Evolutionary conservation across 805 yeast genomes (phyloP), one percentile per base, ranked within the genome.

Genomic region (Tetrapisispora iriomotensis): DNA sequence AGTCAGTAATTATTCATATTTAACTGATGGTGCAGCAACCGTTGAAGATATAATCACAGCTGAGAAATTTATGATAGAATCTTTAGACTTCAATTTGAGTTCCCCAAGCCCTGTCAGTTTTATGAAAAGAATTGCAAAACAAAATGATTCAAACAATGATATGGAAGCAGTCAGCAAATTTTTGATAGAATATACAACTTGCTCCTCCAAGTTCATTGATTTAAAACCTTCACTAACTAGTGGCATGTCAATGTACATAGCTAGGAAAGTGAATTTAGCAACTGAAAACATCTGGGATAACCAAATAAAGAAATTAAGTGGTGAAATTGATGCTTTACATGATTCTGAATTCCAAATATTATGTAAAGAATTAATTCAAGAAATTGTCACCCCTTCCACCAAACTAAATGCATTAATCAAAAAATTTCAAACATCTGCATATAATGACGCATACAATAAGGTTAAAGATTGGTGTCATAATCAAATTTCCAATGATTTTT

Each of bases 21-120:
- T 84, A 42, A 84, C 95, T 20, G 95, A 84, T 59, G 90, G 90
- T 34, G 83, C 86, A 3, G 83, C 78, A 53, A 72, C 81, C 13
- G 87, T 79, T 56, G 82, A 79, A 38, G 92, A 82, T 51, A 83
- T 88, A 38, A 71, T 84, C 47, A 78, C 74, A 50, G 94, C 94
- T 19, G 96, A 88, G 63, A 76, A 79, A 61, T 79, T 73, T 51
- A 79, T 88, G 44, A 64, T 88, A 40, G 78, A 82, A 40, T 73
- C 76, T 35, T 67, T 87, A 39, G 68, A 77, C 42, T 88, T 82
- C 61, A 79, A 84, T 56, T 68, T 87, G 54, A 77, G 82, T 47
- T 82, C 81, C 58, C 94, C 96, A 28, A 84, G 82, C 56, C 95
- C 95, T 36, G 77, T 86, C 80, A 85, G 85, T 61, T 88, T 87